phyloP scores from a whole-genome alignment of 2,329 filamentous ascomycete genomes.

The Sclerotinia trifoliorum region DNA sequence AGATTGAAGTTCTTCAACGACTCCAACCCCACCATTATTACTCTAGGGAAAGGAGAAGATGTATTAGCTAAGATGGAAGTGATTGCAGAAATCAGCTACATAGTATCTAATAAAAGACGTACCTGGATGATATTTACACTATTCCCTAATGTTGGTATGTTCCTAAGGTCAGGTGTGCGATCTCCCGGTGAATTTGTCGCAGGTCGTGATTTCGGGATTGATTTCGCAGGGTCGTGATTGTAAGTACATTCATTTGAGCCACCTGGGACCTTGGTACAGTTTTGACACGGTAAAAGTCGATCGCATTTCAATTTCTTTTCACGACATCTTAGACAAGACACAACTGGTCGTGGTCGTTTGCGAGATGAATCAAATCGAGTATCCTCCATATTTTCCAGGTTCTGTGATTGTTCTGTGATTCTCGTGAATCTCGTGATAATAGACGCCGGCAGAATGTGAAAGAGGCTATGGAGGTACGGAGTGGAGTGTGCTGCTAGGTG shows the following conservation, averaged over 20 bases:
- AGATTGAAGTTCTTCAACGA: conserved; percentile 21
- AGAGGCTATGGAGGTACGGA: not conserved
- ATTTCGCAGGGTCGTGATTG: conserved; percentile 11
- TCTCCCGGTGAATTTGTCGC: conserved; percentile 6
- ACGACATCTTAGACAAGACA: conserved; percentile 61
- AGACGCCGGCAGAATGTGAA: not conserved
- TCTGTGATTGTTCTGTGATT: no score
- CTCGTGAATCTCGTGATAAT: no score
- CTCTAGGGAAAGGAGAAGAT: not conserved
- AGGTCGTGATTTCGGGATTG: conserved; percentile 10
- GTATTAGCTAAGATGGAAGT: not conserved
- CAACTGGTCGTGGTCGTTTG: conserved; percentile 33
- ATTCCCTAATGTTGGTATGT: not conserved
- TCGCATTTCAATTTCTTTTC: conserved; percentile 63
- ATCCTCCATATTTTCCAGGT: conserved; percentile 15
- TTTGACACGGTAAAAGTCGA: conserved; percentile 54
- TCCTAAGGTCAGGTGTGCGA: conserved; percentile 10
- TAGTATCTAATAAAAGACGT: not conserved
- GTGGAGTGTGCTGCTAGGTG: not conserved
- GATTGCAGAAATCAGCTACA: not conserved
- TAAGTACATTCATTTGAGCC: conserved; percentile 25
- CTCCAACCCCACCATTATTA: not conserved
- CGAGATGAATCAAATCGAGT: conserved; percentile 21
- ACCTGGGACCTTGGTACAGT: conserved; percentile 42
- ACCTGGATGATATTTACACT: not conserved